Evolutionary conservation across 202 grass and related monocot species (phyloP).

Genomic region (Zizania palustris): DNA sequence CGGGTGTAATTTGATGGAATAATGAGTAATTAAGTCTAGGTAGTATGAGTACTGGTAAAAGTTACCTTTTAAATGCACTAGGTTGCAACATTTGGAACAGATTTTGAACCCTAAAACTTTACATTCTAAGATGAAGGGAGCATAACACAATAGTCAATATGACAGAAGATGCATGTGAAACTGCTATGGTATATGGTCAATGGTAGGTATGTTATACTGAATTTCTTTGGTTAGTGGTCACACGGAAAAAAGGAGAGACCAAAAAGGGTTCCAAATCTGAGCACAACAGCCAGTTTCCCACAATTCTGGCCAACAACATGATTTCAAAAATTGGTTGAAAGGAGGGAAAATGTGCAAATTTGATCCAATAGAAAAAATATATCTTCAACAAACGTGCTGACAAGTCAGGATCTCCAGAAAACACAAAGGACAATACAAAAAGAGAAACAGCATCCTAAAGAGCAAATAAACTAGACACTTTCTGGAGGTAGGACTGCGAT

Average conservation of each 20-base stretch:
- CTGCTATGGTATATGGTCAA: conserved; percentile 6
- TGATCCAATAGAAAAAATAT: background rate
- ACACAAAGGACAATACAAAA: background rate
- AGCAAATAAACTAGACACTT: conserved; percentile 5
- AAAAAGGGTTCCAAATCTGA: background rate
- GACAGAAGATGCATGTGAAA: background rate
- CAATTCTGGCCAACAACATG: background rate
- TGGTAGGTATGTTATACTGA: conserved; percentile 1
- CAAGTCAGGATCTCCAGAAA: background rate
- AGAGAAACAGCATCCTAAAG: background rate
- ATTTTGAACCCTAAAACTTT: too few species aligned
- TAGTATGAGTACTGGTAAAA: too few species aligned
- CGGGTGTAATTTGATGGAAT: too few species aligned
- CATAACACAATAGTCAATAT: background rate
- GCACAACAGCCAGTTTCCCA: background rate
- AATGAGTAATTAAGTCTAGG: too few species aligned
- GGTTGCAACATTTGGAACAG: too few species aligned
- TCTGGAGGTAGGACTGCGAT: background rate
- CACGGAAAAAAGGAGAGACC: too few species aligned
- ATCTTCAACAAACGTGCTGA: background rate
- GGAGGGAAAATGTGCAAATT: background rate
- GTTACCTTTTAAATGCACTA: too few species aligned
- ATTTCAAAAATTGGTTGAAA: background rate
- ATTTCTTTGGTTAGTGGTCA: background rate
- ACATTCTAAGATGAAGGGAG: too few species aligned